Conservation (phyloP, 495 filamentous ascomycete genomes). For the Neurospora sp. region DNA sequence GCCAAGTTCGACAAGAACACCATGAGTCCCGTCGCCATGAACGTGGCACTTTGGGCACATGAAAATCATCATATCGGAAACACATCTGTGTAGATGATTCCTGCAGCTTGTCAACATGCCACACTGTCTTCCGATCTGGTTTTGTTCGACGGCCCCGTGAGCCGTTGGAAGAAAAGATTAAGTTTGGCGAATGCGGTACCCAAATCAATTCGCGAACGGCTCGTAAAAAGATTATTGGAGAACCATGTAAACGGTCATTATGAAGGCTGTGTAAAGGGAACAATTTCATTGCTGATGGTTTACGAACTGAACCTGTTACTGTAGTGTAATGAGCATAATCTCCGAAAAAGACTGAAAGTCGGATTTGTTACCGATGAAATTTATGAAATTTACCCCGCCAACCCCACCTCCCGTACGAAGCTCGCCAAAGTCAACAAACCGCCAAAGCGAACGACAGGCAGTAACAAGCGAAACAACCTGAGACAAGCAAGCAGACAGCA, state of each 20-base stretch:
- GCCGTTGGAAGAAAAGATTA: not conserved
- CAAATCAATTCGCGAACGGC: not conserved
- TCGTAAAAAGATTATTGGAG: not conserved
- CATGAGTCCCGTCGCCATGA: not conserved
- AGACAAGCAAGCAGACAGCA: not conserved
- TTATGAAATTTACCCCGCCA: constrained; percentile 20
- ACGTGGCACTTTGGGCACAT: not conserved
- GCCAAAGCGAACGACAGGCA: not conserved
- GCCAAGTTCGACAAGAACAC: not conserved
- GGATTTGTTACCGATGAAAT: not conserved
- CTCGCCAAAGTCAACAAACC: constrained; percentile 9
- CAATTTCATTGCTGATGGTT: not conserved
- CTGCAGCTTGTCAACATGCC: not conserved
- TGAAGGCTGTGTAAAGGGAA: not conserved
- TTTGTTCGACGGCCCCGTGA: not conserved
- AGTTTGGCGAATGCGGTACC: not conserved
- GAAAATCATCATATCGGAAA: not conserved
- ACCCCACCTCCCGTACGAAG: constrained; percentile 12
- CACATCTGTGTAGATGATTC: not conserved
- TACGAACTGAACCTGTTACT: not conserved
- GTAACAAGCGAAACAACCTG: not conserved
- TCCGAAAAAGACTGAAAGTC: not conserved
- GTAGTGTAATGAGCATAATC: not conserved
- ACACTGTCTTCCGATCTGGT: not conserved
- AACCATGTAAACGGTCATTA: not conserved